Evolutionary conservation across 106 monocot species (phyloP).

Genomic region (Dendrobium chrysotoxum): DNA sequence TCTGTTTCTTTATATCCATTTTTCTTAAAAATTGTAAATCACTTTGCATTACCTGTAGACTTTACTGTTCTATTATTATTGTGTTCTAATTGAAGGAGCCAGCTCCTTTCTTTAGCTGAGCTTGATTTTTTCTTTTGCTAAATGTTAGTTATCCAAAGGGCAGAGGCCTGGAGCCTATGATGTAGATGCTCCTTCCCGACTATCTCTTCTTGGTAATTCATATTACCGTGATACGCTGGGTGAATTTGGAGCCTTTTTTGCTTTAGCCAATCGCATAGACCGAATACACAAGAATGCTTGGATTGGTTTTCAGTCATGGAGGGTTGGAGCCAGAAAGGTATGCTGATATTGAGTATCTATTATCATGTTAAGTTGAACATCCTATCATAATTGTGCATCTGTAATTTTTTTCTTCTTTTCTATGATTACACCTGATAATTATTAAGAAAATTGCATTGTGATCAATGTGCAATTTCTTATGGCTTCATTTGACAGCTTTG

Average conservation of each 20-base stretch:
- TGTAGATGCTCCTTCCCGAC: constrained; percentile 86
- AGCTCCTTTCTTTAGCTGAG: background rate
- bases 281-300: constrained; percentile 93
- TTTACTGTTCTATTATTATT: background rate
- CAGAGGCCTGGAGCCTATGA: constrained; percentile 85
- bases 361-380: background rate
- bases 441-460: background rate
- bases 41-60: background rate
- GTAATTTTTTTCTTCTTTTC: background rate
- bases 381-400: background rate
- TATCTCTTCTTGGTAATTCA: constrained; percentile 59
- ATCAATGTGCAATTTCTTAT: background rate
- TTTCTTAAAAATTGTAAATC: background rate
- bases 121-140: background rate
- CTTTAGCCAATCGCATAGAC: constrained; percentile 84
- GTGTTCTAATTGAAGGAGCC: background rate
- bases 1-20: background rate
- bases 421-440: background rate
- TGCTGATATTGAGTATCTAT: background rate
- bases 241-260: constrained; percentile 91
- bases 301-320: constrained; percentile 99
- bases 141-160: constrained; percentile 59
- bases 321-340: constrained; percentile 70
- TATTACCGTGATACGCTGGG: constrained; percentile 83
- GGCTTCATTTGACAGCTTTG: background rate